phyloP scores from a whole-genome alignment of 163 green algal species.

The Coccomyxa subellipsoidea region DNA sequence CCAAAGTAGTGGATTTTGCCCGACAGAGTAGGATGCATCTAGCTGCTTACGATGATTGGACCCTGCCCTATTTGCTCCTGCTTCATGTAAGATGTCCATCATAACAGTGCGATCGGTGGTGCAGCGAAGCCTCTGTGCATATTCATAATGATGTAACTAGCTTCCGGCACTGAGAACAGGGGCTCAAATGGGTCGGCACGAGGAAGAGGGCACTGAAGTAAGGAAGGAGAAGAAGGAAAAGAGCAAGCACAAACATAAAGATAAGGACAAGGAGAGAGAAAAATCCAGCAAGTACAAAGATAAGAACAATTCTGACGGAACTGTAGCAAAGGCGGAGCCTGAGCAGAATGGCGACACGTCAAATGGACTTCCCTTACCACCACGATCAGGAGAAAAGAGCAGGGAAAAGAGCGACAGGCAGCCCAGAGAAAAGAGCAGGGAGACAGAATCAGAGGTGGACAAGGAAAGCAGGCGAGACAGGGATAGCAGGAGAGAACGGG shows the following conservation, averaged over 20 bases:
- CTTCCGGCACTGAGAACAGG: too few species aligned
- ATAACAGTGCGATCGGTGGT: too few species aligned
- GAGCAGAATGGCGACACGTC: background rate
- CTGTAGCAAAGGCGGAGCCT: background rate
- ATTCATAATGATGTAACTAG: too few species aligned
- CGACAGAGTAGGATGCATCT: too few species aligned
- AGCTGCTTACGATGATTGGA: background rate
- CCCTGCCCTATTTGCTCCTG: background rate
- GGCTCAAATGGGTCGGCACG: background rate
- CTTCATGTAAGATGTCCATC: background rate
- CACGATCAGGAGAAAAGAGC: background rate
- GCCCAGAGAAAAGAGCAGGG: background rate
- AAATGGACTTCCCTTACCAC: background rate
- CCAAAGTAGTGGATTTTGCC: too few species aligned
- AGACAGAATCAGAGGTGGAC: background rate
- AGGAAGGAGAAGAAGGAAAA: slow-evolving; percentile 9
- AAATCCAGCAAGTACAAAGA: background rate
- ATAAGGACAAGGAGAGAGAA: background rate
- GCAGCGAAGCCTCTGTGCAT: too few species aligned
- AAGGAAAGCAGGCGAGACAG: background rate
- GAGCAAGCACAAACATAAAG: background rate
- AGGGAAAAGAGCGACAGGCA: background rate
- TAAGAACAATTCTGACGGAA: background rate
- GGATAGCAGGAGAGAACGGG: background rate
- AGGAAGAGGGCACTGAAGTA: background rate